phyloP scores from a whole-genome alignment of 768 basidiomycete species.

The Pisolithus tinctorius region DNA sequence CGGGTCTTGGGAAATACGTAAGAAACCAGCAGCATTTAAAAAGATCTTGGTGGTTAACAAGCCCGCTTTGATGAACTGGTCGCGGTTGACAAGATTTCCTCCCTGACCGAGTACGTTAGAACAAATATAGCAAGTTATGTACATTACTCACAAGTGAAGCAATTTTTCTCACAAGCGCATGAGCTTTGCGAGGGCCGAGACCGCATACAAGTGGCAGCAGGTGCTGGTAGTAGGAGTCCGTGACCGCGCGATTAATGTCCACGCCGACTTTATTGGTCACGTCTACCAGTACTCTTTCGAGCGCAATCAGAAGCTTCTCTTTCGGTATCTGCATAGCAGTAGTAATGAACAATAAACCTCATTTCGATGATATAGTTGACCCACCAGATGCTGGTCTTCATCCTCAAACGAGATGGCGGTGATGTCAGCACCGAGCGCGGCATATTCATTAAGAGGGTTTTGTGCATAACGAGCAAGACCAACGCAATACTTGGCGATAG shows the following conservation, averaged over 20 bases:
- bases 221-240: slow-evolving; percentile 82
- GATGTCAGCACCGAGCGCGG: slow-evolving; percentile 82
- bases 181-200: slow-evolving; percentile 90
- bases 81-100: slow-evolving; percentile 78
- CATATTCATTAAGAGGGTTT: slow-evolving; percentile 91
- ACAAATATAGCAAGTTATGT: not conserved
- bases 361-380: slow-evolving; percentile 12
- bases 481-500: slow-evolving; percentile 85
- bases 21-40: slow-evolving; percentile 87
- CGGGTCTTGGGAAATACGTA: slow-evolving; percentile 74
- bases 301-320: slow-evolving; percentile 73
- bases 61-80: slow-evolving; percentile 77
- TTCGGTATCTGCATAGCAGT: slow-evolving; percentile 56
- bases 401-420: slow-evolving; percentile 78
- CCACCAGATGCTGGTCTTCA: slow-evolving; percentile 79
- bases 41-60: slow-evolving; percentile 84
- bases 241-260: slow-evolving; percentile 90
- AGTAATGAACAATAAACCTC: slow-evolving; percentile 4
- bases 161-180: slow-evolving; percentile 76
- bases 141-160: slow-evolving; percentile 52
- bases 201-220: slow-evolving; percentile 89
- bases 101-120: slow-evolving; percentile 45
- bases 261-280: slow-evolving; percentile 90
- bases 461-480: slow-evolving; percentile 91
- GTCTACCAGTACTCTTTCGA: slow-evolving; percentile 88